Evolutionary conservation across 2,329 filamentous ascomycete genomes (phyloP).

Genomic region (Dothiorella sarmentorum): DNA sequence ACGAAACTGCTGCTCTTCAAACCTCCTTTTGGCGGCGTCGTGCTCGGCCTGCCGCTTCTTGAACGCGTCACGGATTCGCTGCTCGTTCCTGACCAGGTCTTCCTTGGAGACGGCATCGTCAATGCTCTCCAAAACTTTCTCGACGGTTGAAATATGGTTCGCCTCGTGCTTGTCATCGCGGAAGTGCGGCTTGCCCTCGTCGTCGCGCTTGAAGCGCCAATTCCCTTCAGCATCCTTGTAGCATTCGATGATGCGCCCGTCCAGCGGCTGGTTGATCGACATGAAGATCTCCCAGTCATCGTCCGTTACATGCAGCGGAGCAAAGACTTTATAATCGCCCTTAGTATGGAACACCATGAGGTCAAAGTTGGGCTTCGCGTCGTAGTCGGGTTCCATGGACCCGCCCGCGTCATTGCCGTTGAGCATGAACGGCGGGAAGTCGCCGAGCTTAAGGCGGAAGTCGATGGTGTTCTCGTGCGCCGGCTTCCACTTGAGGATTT

Average conservation of each 20-base stretch:
- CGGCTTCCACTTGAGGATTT: conserved; percentile 98
- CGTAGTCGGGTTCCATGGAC: conserved; percentile 72
- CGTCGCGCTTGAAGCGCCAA: conserved; percentile 68
- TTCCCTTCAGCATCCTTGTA: conserved; percentile 69
- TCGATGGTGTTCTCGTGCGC: conserved; percentile 94
- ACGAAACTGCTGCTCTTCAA: conserved; percentile 15
- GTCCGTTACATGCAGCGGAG: conserved; percentile 43
- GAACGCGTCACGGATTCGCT: conserved; percentile 74
- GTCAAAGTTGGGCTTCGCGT: conserved; percentile 69
- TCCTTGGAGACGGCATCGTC: conserved; percentile 77
- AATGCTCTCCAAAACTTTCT: conserved; percentile 87
- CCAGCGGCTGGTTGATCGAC: conserved; percentile 66
- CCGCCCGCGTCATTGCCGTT: conserved; percentile 51
- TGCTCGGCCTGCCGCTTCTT: conserved; percentile 57
- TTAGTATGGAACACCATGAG: conserved; percentile 68
- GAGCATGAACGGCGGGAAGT: conserved; percentile 70
- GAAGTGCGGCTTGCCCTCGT: conserved; percentile 63
- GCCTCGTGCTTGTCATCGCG: conserved; percentile 89
- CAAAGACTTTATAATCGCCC: conserved; percentile 52
- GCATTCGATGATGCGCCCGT: conserved; percentile 87
- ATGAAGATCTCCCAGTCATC: conserved; percentile 85
- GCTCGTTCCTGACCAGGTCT: conserved; percentile 69
- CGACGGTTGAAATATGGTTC: conserved; percentile 81
- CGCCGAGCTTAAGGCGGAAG: conserved; percentile 70
- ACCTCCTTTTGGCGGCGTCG: conserved; percentile 20